These are phyloP conservation scores for Stemphylium lycopersici DNA, from an alignment of 2,329 filamentous ascomycete species.

Conservation along the genomic window DNA sequence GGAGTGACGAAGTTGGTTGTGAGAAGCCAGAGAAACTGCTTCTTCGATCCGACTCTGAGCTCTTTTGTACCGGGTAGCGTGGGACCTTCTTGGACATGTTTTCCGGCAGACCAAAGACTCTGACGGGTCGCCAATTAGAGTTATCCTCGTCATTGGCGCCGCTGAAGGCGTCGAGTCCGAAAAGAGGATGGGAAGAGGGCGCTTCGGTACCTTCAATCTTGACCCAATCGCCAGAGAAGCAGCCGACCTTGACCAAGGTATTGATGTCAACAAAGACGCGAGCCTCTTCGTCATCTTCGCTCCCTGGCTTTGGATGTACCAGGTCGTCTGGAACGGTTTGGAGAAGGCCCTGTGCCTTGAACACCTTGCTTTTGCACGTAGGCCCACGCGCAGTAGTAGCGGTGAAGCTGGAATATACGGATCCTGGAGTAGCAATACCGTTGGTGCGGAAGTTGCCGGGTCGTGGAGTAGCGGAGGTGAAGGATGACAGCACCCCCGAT, in stretches of 20 bases:
- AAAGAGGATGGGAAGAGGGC: constrained; percentile 70
- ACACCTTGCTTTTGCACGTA: constrained; percentile 75
- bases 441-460: constrained; percentile 73
- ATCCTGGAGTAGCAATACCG: constrained; percentile 81
- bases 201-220: constrained; percentile 79
- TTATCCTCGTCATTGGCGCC: constrained; percentile 67
- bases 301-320: constrained; percentile 80
- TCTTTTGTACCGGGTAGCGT: constrained; percentile 61
- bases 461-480: constrained; percentile 81
- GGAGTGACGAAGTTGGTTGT: constrained; percentile 30
- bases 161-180: constrained; percentile 71
- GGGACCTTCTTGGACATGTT: constrained; percentile 61
- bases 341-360: constrained; percentile 81
- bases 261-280: constrained; percentile 90
- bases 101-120: constrained; percentile 88
- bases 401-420: constrained; percentile 87
- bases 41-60: constrained; percentile 49
- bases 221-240: constrained; percentile 98
- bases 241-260: constrained; percentile 85
- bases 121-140: constrained; percentile 78
- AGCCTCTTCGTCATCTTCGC: constrained; percentile 85
- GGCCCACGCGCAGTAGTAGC: constrained; percentile 77
- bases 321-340: constrained; percentile 75
- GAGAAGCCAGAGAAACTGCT: constrained; percentile 54
- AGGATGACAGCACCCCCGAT: constrained; percentile 78